phyloP scores from a whole-genome alignment of 768 basidiomycete species.

The Megacollybia marginata region DNA sequence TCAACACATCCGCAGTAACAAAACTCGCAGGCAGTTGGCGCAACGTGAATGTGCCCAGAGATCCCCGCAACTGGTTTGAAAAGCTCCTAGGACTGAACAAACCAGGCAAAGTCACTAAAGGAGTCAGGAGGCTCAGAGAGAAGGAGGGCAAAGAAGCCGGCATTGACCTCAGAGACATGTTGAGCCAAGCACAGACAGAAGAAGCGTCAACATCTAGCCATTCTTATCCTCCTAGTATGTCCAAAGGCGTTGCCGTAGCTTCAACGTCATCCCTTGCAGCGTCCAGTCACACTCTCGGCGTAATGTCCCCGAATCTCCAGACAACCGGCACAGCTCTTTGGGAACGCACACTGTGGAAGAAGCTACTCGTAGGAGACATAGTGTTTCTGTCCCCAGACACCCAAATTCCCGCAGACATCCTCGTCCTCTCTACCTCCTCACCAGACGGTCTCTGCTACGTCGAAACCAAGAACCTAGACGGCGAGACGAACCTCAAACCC shows the following conservation, averaged over 20 bases:
- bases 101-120: constrained; percentile 75
- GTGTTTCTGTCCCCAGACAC: constrained; percentile 89
- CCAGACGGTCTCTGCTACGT: constrained; percentile 89
- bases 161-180: constrained; percentile 56
- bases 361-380: constrained; percentile 95
- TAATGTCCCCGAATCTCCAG: constrained; percentile 74
- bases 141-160: constrained; percentile 58
- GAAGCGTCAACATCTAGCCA: constrained; percentile 34
- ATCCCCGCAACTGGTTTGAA: constrained; percentile 72
- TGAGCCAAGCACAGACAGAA: constrained; percentile 35
- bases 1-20: constrained; percentile 91
- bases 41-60: constrained; percentile 82
- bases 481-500: constrained; percentile 94
- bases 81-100: constrained; percentile 60
- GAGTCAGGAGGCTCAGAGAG: constrained; percentile 79
- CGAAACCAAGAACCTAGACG: constrained; percentile 97
- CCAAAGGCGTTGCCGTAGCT: constrained; percentile 12
- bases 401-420: constrained; percentile 93
- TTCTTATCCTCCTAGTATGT: constrained; percentile 49
- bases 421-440: constrained; percentile 89
- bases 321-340: constrained; percentile 64
- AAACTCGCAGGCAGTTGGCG: constrained; percentile 72
- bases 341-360: constrained; percentile 98
- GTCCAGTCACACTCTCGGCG: constrained; percentile 18
- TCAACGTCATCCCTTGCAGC: constrained; percentile 25